These are phyloP conservation scores for Tuctoria greenei DNA, from an alignment of 176 grass and related monocot genomes.

Conservation along the genomic window DNA sequence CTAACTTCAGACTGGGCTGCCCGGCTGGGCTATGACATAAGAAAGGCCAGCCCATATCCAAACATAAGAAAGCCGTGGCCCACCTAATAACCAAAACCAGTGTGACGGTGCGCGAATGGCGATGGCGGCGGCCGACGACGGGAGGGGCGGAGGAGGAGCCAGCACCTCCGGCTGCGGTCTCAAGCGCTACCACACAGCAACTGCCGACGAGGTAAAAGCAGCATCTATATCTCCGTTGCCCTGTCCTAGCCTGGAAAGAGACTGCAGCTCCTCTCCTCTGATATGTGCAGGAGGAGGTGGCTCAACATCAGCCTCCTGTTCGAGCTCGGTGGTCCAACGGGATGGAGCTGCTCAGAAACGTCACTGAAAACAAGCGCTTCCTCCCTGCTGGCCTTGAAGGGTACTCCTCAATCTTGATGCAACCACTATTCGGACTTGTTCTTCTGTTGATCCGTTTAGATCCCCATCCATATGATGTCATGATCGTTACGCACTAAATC, in stretches of 20 bases:
- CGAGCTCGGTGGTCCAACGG: constrained; percentile 12
- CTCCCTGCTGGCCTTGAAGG: constrained; percentile 44
- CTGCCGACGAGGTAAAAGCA: too few relatives aligned
- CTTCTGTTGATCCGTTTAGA: background rate
- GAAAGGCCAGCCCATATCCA: too few relatives aligned
- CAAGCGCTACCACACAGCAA: too few relatives aligned
- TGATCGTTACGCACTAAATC: background rate
- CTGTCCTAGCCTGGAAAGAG: background rate
- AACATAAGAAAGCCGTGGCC: too few relatives aligned
- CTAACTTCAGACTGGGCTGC: too few relatives aligned
- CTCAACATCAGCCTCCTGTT: background rate
- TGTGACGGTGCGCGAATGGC: too few relatives aligned
- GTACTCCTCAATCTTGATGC: constrained; percentile 31
- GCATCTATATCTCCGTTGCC: too few relatives aligned
- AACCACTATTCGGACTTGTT: background rate
- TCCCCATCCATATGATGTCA: background rate
- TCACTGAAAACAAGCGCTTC: constrained; percentile 30
- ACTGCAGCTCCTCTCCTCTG: background rate
- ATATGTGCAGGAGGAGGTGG: background rate
- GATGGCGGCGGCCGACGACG: too few relatives aligned
- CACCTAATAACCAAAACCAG: too few relatives aligned
- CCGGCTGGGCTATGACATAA: too few relatives aligned
- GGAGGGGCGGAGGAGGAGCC: too few relatives aligned
- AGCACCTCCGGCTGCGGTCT: too few relatives aligned
- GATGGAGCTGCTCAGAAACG: constrained; percentile 35